phyloP scores from a whole-genome alignment of 164 flowering plant genomes.

The Sedum album region DNA sequence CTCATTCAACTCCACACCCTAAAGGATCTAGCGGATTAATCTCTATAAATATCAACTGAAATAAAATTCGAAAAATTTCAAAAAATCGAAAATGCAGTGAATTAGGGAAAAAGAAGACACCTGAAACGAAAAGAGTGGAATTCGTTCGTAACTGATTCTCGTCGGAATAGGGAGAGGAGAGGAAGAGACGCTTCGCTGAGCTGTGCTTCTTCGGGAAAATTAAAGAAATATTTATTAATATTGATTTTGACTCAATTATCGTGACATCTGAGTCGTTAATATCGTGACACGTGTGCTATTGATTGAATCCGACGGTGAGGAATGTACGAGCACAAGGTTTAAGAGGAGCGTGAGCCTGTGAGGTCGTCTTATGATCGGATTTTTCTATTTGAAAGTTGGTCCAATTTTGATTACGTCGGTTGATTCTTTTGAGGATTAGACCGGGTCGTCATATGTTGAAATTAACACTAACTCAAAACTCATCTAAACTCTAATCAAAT shows the following conservation, averaged over 20 bases:
- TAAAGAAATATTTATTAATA: no score
- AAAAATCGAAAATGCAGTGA: not conserved
- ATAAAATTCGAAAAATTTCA: no score
- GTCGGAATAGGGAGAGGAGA: not conserved
- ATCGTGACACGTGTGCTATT: not conserved
- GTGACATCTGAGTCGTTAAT: not conserved
- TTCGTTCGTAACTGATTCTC: no score
- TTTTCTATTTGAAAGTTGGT: no score
- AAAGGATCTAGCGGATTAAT: not conserved
- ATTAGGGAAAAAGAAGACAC: not conserved
- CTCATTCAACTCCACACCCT: not conserved
- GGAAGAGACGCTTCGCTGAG: not conserved
- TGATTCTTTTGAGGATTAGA: no score
- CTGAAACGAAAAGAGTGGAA: not conserved
- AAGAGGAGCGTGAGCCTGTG: not conserved
- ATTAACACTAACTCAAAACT: no score
- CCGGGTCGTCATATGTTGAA: no score
- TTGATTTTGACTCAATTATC: no score
- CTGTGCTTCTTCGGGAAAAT: not conserved
- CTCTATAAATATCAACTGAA: no score
- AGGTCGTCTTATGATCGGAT: no score
- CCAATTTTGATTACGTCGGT: no score
- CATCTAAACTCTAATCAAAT: no score
- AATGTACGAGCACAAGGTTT: not conserved
- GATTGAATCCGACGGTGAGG: not conserved